Evolutionary conservation across 257 asterid species (phyloP).

Genomic region (Plectranthus barbatus): DNA sequence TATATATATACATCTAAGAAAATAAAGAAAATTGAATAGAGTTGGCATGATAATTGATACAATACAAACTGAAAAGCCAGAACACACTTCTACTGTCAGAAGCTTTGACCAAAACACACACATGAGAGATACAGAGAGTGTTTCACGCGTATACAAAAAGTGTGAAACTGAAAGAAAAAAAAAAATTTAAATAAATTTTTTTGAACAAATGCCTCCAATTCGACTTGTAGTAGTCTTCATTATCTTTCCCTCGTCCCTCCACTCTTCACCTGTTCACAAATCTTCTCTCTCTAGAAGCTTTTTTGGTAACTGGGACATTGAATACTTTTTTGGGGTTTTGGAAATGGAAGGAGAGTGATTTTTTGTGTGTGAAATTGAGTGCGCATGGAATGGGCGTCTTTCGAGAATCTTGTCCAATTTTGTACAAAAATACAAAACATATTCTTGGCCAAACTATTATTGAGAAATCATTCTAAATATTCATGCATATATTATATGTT

Average conservation of each 20-base stretch:
- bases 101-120: slow-evolving; percentile 5
- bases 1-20: too few species aligned
- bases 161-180: neutral
- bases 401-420: slow-evolving; percentile 27
- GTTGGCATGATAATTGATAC: too few species aligned
- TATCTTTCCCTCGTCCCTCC: slow-evolving; percentile 14
- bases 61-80: slow-evolving; percentile 16
- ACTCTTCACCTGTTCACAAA: slow-evolving; percentile 21
- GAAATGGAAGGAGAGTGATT: slow-evolving; percentile 16
- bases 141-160: slow-evolving; percentile 20
- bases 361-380: slow-evolving; percentile 27
- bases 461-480: slow-evolving; percentile 25
- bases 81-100: neutral
- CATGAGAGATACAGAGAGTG: neutral
- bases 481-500: neutral
- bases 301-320: slow-evolving; percentile 34
- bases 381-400: slow-evolving; percentile 33
- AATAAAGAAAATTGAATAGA: too few species aligned
- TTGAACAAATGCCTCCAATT: neutral
- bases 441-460: slow-evolving; percentile 15
- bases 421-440: neutral
- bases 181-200: neutral
- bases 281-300: slow-evolving; percentile 16
- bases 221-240: slow-evolving; percentile 17
- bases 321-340: slow-evolving; percentile 27